Evolutionary conservation across 495 filamentous ascomycete genomes (phyloP).

Genomic region (Aspergillus bertholletiae): DNA sequence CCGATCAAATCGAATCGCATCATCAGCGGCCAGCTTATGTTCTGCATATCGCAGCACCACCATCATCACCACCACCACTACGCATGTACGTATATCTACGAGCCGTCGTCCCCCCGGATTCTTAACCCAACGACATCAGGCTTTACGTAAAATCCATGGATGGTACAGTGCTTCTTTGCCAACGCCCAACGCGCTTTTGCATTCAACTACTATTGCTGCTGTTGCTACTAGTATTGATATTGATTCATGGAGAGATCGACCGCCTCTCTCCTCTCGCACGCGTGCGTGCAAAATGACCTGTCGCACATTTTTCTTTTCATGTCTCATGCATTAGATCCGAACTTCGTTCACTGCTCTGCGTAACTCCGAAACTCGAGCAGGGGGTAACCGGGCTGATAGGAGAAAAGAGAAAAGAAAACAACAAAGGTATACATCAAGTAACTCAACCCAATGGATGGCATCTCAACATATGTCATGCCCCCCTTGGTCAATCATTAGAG

Average conservation of each 20-base stretch:
- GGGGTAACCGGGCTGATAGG: slow-evolving; percentile 1
- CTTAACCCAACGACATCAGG: no score
- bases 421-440: slow-evolving; percentile 12
- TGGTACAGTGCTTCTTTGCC: neutral
- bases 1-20: no score
- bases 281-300: slow-evolving; percentile 8
- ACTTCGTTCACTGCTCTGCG: slow-evolving; percentile 18
- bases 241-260: no score
- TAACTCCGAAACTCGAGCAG: slow-evolving; percentile 2
- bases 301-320: slow-evolving; percentile 14
- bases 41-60: no score
- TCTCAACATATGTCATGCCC: slow-evolving; percentile 13
- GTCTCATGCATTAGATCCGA: slow-evolving; percentile 26
- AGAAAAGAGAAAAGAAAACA: slow-evolving; percentile 5
- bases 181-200: neutral
- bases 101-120: no score
- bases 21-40: no score
- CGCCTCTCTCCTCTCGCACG: neutral
- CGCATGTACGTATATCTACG: no score
- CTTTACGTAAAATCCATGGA: neutral
- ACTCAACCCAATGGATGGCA: slow-evolving; percentile 16
- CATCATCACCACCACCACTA: no score
- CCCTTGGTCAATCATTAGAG: slow-evolving; percentile 14
- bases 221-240: neutral
- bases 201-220: neutral